Percentiles rank a stretch among this genome's conserved stretches.
phyloP scores from a whole-genome alignment of 2,329 filamentous ascomycete species.

The Davidsoniella neocaledoniae region DNA sequence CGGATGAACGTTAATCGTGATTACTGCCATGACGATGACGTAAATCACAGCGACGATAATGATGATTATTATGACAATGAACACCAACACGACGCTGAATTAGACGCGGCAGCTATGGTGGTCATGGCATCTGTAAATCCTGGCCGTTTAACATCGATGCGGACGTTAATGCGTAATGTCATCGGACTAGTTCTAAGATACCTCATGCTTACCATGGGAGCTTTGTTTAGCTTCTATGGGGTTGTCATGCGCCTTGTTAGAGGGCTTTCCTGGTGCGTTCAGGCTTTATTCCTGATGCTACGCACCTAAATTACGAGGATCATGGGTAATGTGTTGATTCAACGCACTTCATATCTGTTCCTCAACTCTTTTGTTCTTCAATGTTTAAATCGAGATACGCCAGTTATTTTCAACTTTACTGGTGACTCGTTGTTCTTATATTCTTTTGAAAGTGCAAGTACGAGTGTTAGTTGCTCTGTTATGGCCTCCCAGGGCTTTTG shows the following conservation, averaged over 20 bases:
- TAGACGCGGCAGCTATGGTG: too few relatives aligned
- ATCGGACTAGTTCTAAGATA: slow-evolving; percentile 9
- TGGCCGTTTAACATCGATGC: too few relatives aligned
- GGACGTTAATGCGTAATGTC: too few relatives aligned
- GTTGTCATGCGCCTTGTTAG: slow-evolving; percentile 9
- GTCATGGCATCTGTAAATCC: too few relatives aligned
- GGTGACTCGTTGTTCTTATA: not conserved
- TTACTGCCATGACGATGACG: not conserved
- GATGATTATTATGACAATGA: too few relatives aligned
- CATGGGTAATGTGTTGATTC: not conserved
- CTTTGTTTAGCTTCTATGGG: slow-evolving; percentile 12
- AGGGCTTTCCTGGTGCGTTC: slow-evolving; percentile 12
- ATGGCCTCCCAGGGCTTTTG: slow-evolving; percentile 6
- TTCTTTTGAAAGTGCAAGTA: not conserved
- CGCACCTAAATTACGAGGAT: slow-evolving; percentile 3
- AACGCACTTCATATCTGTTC: too few relatives aligned
- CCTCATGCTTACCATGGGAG: slow-evolving; percentile 9
- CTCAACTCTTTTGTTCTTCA: not conserved
- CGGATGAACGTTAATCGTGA: not conserved
- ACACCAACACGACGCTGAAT: too few relatives aligned
- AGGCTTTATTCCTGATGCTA: slow-evolving; percentile 10
- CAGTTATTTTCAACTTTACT: not conserved
- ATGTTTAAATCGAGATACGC: not conserved
- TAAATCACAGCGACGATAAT: too few relatives aligned
- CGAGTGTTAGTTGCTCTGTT: slow-evolving; percentile 2